Evolutionary conservation across 768 basidiomycete genomes (phyloP).

Genomic region (Tylopilus rubrobrunneus): DNA sequence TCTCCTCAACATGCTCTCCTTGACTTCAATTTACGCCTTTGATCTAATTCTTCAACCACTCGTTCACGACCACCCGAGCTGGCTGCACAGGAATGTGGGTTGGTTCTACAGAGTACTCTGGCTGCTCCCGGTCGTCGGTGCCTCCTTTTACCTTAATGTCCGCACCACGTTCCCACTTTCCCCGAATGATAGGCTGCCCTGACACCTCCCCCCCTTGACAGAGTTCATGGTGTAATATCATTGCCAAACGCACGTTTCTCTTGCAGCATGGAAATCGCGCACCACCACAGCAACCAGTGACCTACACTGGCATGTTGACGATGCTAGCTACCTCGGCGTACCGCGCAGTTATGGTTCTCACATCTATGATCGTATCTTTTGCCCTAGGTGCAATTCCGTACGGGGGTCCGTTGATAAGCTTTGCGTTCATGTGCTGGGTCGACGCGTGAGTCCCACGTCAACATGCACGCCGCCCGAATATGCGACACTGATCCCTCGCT

Average conservation of each 20-base stretch:
- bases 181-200: constrained; percentile 9
- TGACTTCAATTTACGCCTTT: constrained; percentile 73
- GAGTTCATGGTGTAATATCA: constrained; percentile 74
- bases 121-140: constrained; percentile 72
- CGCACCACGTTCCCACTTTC: constrained; percentile 26
- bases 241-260: constrained; percentile 70
- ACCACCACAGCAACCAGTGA: constrained; percentile 45
- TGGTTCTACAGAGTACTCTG: constrained; percentile 77
- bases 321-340: constrained; percentile 79
- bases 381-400: constrained; percentile 60
- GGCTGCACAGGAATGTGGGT: constrained; percentile 69
- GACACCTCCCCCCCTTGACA: constrained; percentile 28
- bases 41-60: constrained; percentile 69
- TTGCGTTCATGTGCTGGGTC: constrained; percentile 80
- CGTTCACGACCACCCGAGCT: constrained; percentile 55
- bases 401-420: constrained; percentile 56
- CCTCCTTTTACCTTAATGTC: constrained; percentile 81
- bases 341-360: constrained; percentile 75
- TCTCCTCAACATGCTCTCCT: constrained; percentile 65
- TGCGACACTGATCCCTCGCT: background rate
- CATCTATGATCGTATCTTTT: constrained; percentile 68
- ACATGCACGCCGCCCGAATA: background rate
- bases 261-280: constrained; percentile 68
- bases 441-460: constrained; percentile 62
- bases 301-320: constrained; percentile 68